A percentile compares a stretch with the other conserved stretches of the same genome.
Evolutionary conservation across 192 early-diverging fungal species (phyloP).

Genomic region (Backusella australiensis): DNA sequence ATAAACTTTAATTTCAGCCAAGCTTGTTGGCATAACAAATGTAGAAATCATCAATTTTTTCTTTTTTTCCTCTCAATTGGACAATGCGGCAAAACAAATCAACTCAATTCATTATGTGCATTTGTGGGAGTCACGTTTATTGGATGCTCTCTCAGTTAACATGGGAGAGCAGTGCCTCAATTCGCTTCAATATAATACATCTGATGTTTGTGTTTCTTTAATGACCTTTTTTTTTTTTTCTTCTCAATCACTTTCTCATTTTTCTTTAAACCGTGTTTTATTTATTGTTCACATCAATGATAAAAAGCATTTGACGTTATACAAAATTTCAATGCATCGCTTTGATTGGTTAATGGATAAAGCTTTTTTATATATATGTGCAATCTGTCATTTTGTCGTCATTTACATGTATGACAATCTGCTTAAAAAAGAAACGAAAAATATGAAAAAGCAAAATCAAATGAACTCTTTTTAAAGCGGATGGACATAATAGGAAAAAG

Average conservation of each 20-base stretch:
- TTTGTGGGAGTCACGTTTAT: background rate
- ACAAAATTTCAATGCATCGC: background rate
- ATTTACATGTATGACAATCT: background rate
- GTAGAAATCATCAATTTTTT: background rate
- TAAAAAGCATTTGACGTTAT: background rate
- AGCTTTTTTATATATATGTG: background rate
- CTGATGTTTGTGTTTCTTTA: background rate
- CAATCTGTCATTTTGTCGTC: slow-evolving; percentile 5
- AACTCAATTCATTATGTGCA: background rate
- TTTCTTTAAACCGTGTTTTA: background rate
- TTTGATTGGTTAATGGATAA: background rate
- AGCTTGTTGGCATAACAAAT: background rate
- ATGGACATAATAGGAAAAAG: background rate
- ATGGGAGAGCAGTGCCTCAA: background rate
- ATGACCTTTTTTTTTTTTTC: background rate
- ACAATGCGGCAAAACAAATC: background rate
- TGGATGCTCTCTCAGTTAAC: background rate
- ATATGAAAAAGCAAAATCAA: background rate
- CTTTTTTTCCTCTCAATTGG: background rate
- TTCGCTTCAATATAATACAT: background rate
- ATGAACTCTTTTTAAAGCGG: background rate
- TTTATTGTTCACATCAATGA: background rate
- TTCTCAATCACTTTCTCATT: background rate
- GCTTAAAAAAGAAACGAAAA: background rate
- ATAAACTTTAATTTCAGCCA: background rate